These are phyloP conservation scores for Canariomyces notabilis DNA, from an alignment of 2,329 filamentous ascomycete genomes.

Conservation along the genomic window DNA sequence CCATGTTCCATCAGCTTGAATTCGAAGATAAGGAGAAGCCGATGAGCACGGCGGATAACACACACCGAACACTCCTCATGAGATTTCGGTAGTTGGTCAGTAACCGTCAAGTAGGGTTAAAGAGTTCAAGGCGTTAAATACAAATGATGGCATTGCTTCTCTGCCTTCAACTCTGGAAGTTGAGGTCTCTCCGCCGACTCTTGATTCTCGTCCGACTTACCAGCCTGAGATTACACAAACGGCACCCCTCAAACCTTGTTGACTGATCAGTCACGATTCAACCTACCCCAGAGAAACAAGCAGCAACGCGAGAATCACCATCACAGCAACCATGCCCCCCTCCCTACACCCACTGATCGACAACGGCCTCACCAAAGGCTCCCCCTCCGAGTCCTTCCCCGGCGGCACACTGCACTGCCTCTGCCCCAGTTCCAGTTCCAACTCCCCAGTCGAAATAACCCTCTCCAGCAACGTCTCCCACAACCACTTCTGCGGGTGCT, in stretches of 20 bases:
- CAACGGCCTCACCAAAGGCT: slow-evolving; percentile 54
- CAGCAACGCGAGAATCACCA: background rate
- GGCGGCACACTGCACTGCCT: slow-evolving; percentile 60
- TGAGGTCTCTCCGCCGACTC: too few relatives aligned
- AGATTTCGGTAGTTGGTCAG: background rate
- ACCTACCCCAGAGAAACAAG: background rate
- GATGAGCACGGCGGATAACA: background rate
- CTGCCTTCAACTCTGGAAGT: too few relatives aligned
- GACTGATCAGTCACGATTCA: background rate
- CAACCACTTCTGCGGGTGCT: slow-evolving; percentile 69
- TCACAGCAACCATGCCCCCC: slow-evolving; percentile 28
- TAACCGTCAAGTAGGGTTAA: background rate
- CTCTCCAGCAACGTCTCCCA: slow-evolving; percentile 56
- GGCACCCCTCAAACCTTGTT: too few relatives aligned
- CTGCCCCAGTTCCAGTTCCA: slow-evolving; percentile 49
- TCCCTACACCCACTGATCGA: slow-evolving; percentile 60
- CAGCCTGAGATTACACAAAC: too few relatives aligned
- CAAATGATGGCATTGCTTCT: background rate
- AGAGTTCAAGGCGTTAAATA: background rate
- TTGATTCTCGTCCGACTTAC: background rate
- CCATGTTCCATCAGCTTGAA: too few relatives aligned
- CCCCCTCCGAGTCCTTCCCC: slow-evolving; percentile 45
- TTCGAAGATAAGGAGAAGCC: too few relatives aligned
- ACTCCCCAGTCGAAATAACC: slow-evolving; percentile 52
- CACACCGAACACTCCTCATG: background rate